These are phyloP conservation scores for Marsdenia floribunda DNA, from an alignment of 257 asterid genomes.

Conservation along the genomic window DNA sequence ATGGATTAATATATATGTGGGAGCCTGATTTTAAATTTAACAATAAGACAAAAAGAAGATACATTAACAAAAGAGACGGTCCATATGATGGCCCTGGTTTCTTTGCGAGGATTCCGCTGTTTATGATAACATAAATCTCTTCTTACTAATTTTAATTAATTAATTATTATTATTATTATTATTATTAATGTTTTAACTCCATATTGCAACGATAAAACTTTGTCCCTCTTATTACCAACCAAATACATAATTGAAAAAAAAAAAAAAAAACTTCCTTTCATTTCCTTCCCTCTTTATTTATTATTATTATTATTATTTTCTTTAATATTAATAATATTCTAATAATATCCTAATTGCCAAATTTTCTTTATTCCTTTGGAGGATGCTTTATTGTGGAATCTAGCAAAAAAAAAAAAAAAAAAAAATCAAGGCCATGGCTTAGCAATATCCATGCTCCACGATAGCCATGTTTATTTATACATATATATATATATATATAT, in stretches of 20 bases:
- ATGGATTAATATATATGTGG: neutral
- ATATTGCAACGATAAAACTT: conserved; percentile 10
- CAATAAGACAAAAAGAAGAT: neutral
- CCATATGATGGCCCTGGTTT: conserved; percentile 51
- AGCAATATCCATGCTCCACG: neutral
- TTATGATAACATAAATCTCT: conserved; percentile 13
- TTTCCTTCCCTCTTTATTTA: neutral
- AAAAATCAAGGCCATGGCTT: conserved; percentile 19
- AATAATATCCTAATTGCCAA: too few species aligned
- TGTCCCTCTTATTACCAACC: conserved; percentile 10
- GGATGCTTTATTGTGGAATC: conserved; percentile 31
- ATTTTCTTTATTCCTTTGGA: neutral
- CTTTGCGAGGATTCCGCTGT: conserved; percentile 77
- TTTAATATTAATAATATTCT: too few species aligned
- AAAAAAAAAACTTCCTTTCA: neutral
- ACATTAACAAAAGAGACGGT: conserved; percentile 32
- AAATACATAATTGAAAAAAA: too few species aligned
- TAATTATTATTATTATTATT: neutral
- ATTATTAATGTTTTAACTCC: neutral
- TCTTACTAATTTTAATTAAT: too few species aligned
- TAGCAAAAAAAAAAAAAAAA: too few species aligned
- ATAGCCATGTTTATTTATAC: neutral
- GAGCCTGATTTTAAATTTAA: too few species aligned
- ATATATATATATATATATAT: too few species aligned
- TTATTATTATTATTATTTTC: too few species aligned